Percentiles rank a stretch among this genome's conserved stretches.
phyloP scores from a whole-genome alignment of 1,284 basidiomycete genomes.

The Irpex sp. region DNA sequence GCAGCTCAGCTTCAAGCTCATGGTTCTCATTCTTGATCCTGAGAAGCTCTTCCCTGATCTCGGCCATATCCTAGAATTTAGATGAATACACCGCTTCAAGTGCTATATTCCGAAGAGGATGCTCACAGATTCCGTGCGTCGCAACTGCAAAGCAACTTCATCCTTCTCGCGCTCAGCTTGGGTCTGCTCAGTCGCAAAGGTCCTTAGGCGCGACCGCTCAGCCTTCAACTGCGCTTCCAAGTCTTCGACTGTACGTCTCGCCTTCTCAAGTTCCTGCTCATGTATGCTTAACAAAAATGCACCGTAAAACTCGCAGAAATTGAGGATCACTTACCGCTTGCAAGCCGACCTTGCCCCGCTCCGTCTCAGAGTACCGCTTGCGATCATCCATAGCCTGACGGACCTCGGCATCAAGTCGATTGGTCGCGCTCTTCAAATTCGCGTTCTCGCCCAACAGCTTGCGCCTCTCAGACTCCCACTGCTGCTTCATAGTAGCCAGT shows the following conservation, averaged over 20 bases:
- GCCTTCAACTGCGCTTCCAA: constrained; percentile 64
- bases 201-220: constrained; percentile 62
- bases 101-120: background rate
- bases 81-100: background rate
- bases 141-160: constrained; percentile 55
- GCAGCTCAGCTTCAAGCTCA: constrained; percentile 63
- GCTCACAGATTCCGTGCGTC: constrained; percentile 65
- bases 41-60: constrained; percentile 64
- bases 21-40: constrained; percentile 66
- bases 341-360: constrained; percentile 44
- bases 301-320: background rate
- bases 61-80: constrained; percentile 63
- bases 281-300: background rate
- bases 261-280: constrained; percentile 63
- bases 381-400: constrained; percentile 54
- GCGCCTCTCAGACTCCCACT: constrained; percentile 65
- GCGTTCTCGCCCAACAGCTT: constrained; percentile 66
- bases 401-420: constrained; percentile 58
- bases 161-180: constrained; percentile 60
- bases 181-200: constrained; percentile 59
- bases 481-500: constrained; percentile 56
- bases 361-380: constrained; percentile 47
- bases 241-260: constrained; percentile 58
- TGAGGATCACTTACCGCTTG: constrained; percentile 45
- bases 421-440: constrained; percentile 63